Base-by-base conservation (phyloP, 768 basidiomycete genomes). In the Termitomyces bulborhizus region DNA sequence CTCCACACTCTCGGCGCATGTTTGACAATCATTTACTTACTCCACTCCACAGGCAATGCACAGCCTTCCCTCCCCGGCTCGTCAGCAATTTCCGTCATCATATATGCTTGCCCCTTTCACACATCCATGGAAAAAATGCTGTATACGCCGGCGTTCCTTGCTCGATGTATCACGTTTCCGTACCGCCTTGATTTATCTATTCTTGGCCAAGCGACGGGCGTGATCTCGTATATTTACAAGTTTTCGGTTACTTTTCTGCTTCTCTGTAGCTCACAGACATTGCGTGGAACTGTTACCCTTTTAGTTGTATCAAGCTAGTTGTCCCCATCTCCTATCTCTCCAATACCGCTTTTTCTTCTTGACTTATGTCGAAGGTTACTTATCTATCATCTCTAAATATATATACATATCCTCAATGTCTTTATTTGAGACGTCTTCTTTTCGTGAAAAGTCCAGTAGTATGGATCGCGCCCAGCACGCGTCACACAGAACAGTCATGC, bases 171-270 rank as follows among this genome's bases (percentile, higher is more conserved):
- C 76, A 72, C 76, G 81, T 80, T 73, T 52, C 77, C 83, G 81
- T 84, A 80, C 81, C 78, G 84, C 78, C 79, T 69, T 71, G 77
- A 69, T 63, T 58, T 61, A 59, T 65, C 63, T 57, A 57, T 64
- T 57, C 76, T 73, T 77, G 77, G 74, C 83, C 80, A 79, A 71
- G 83, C 70, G 81, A 83, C 79, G 83, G 75, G 77, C 82, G 77
- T 81, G 77, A 77, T 77, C 83, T 50, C 49, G 49, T 50, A 32
- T 34, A 40, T 29, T n/a, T 27, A n/a, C 24, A 24, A 4, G 9
- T 2, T 60, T 60, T 47, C 39, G 11, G 34, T 54, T 50, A 43
- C 36, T 56, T n/a, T 39, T 46, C 4, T 32, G n/a, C 32, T 34
- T 34, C 11, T 34, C 4, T 11, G 9, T 6, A 3, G 15, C 29